phyloP scores from a whole-genome alignment of 2,329 filamentous ascomycete genomes.

The Talaromyces verruculosus region DNA sequence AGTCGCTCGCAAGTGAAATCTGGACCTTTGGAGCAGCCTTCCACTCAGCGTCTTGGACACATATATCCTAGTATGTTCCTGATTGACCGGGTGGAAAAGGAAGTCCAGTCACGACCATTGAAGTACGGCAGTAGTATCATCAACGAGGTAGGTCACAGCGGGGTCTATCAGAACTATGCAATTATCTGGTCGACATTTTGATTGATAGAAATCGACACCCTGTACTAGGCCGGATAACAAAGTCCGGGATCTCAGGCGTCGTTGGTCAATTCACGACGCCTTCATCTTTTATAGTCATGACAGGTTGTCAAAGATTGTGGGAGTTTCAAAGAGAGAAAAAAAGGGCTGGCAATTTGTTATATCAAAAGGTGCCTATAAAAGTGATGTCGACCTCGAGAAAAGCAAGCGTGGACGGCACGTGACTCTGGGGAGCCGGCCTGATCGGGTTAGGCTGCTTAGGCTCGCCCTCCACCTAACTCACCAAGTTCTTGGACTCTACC shows the following conservation, averaged over 20 bases:
- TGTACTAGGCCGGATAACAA: background rate
- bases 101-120: background rate
- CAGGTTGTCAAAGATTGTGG: background rate
- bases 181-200: background rate
- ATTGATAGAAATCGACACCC: background rate
- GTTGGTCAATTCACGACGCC: background rate
- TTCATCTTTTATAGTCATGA: background rate
- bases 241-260: background rate
- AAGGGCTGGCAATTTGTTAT: background rate
- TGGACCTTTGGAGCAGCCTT: background rate
- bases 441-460: conserved; percentile 12
- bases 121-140: background rate
- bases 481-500: conserved; percentile 18
- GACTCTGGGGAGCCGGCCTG: background rate
- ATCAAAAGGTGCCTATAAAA: background rate
- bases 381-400: background rate
- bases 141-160: background rate
- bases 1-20: background rate
- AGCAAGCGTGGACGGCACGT: background rate
- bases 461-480: conserved; percentile 12
- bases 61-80: background rate
- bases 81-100: background rate
- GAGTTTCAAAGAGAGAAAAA: background rate
- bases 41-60: background rate
- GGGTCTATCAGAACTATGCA: background rate